Percentiles rank a stretch among this genome's conserved stretches.
Evolutionary conservation across 2,329 filamentous ascomycete genomes (phyloP).

Genomic region (Fusarium sp.): DNA sequence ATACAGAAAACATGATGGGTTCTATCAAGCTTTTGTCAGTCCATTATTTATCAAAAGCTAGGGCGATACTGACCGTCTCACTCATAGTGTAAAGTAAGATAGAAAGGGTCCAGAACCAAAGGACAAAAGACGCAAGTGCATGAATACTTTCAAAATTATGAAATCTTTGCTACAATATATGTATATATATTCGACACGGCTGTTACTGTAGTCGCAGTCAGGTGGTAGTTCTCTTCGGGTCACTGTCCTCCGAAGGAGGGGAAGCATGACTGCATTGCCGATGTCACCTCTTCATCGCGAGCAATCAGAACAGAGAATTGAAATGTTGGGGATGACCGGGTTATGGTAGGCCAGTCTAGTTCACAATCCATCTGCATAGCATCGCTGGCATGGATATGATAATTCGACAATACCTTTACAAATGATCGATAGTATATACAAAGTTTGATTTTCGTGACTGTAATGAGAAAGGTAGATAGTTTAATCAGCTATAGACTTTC

Average conservation of each 20-base stretch:
- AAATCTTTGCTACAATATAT: not conserved
- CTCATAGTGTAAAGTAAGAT: not conserved
- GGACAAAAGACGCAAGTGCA: not conserved
- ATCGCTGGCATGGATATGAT: not conserved
- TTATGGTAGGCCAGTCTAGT: not conserved
- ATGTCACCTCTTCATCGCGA: not conserved
- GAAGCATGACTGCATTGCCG: not conserved
- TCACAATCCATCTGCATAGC: not conserved
- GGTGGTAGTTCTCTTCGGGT: conserved; percentile 15
- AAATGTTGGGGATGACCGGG: not conserved
- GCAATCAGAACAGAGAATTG: not conserved
- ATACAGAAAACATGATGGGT: conserved; percentile 38
- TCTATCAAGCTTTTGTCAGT: not conserved
- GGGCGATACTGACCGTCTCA: not conserved
- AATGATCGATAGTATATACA: not conserved
- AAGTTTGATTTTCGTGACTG: not conserved
- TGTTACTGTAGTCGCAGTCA: not conserved
- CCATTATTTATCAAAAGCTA: too few species aligned
- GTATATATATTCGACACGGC: not conserved
- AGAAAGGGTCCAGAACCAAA: not conserved
- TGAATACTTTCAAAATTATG: not conserved
- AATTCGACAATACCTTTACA: not conserved
- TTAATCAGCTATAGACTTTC: not conserved
- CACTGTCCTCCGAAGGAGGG: conserved; percentile 21
- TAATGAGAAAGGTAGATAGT: not conserved